Evolutionary conservation across 176 grass and related monocot species (phyloP).

Genomic region (Urochloa ruziziensis): DNA sequence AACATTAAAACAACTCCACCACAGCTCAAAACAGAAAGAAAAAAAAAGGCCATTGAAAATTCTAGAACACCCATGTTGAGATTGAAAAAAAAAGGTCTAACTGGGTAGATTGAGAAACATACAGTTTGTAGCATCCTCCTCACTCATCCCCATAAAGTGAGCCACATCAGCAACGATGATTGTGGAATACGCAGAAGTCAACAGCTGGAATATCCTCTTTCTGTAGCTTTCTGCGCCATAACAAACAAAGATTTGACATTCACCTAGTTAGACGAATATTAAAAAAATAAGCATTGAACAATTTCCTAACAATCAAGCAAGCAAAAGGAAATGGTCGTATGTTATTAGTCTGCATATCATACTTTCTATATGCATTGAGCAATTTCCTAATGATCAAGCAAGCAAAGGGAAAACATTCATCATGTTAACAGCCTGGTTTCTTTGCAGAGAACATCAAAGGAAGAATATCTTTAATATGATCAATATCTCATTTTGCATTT

Average conservation of each 20-base stretch:
- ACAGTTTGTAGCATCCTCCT: conserved; percentile 82
- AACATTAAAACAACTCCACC: not conserved
- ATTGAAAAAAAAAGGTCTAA: not conserved
- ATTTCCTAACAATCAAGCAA: conserved; percentile 10
- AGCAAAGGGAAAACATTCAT: not conserved
- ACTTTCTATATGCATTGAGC: not conserved
- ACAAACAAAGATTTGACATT: not conserved
- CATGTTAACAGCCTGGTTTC: not conserved
- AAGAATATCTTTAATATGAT: not conserved
- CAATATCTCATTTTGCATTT: not conserved
- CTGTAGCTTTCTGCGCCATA: conserved; percentile 80
- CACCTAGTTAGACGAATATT: not conserved
- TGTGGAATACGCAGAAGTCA: conserved; percentile 88
- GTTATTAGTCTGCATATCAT: not conserved
- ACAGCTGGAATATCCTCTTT: conserved; percentile 87
- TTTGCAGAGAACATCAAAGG: not conserved
- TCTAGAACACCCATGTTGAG: not conserved
- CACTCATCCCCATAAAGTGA: conserved; percentile 88
- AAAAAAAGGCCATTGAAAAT: not conserved
- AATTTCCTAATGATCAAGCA: conserved; percentile 11
- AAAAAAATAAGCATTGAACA: not conserved
- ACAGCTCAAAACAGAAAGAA: not conserved
- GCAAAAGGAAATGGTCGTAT: not conserved
- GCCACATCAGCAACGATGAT: conserved; percentile 66
- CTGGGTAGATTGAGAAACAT: conserved; percentile 30